Conservation (phyloP, 495 filamentous ascomycete genomes). For the Penicillium coffeae region DNA sequence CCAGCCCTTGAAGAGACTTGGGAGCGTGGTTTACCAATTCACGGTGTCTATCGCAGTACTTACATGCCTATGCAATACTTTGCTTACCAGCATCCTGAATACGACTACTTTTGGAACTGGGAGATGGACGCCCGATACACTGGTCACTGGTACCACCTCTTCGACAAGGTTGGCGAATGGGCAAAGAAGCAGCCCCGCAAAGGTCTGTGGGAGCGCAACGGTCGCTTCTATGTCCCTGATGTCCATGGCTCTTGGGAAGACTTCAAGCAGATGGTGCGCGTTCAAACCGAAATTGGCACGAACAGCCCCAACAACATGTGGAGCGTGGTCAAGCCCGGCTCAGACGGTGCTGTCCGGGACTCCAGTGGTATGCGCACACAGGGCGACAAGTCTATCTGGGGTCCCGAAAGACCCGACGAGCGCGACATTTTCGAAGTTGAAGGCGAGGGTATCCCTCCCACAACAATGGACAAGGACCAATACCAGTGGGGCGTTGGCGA, state of each 20-base stretch:
- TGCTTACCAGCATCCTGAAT: constrained; percentile 83
- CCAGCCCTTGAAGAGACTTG: constrained; percentile 72
- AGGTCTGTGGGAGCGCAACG: constrained; percentile 89
- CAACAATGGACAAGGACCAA: constrained; percentile 69
- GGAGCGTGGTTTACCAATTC: constrained; percentile 69
- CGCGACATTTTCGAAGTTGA: constrained; percentile 67
- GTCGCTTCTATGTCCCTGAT: constrained; percentile 84
- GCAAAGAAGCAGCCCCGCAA: constrained; percentile 81
- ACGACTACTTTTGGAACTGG: constrained; percentile 97
- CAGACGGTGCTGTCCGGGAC: constrained; percentile 15
- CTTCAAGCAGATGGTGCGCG: constrained; percentile 87
- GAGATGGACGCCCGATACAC: constrained; percentile 97
- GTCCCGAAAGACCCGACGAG: constrained; percentile 65
- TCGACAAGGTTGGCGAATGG: constrained; percentile 71
- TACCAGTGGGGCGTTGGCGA: constrained; percentile 89
- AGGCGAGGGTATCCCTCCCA: constrained; percentile 66
- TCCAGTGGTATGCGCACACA: constrained; percentile 42
- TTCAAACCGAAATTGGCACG: constrained; percentile 81
- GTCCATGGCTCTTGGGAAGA: constrained; percentile 90
- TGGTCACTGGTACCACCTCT: constrained; percentile 92
- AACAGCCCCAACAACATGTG: constrained; percentile 70
- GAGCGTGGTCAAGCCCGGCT: constrained; percentile 42
- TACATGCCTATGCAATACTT: constrained; percentile 96
- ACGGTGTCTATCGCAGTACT: constrained; percentile 86
- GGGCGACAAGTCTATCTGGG: constrained; percentile 77